Conservation (phyloP, 1,284 basidiomycete genomes). For the Schizopora paradoxa region DNA sequence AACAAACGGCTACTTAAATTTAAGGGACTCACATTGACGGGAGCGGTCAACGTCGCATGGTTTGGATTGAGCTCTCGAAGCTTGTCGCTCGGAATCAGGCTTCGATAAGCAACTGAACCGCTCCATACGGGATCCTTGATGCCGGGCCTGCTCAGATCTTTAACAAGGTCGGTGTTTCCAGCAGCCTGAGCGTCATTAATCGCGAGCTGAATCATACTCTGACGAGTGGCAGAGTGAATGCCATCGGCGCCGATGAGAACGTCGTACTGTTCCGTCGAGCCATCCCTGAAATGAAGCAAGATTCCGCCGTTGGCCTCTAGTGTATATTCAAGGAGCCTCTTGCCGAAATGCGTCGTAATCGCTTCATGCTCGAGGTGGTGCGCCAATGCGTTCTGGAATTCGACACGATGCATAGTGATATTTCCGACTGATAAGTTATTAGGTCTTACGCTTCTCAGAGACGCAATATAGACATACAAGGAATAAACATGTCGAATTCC, state of each 20-base stretch:
- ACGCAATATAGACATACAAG: conserved; percentile 25
- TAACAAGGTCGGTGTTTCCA: conserved; percentile 11
- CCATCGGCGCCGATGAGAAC: conserved; percentile 49
- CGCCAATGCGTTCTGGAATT: conserved; percentile 39
- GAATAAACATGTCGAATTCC: conserved; percentile 27
- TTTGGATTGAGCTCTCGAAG: conserved; percentile 27
- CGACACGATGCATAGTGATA: conserved; percentile 36
- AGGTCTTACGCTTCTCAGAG: not conserved
- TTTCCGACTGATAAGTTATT: conserved; percentile 30
- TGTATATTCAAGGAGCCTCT: conserved; percentile 35
- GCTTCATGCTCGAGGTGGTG: conserved; percentile 27
- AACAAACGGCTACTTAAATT: not conserved
- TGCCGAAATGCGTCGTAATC: conserved; percentile 32
- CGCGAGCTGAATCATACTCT: conserved; percentile 4
- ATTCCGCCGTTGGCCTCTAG: conserved; percentile 27
- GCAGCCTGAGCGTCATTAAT: conserved; percentile 7
- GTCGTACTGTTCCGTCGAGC: conserved; percentile 38
- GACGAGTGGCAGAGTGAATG: conserved; percentile 28
- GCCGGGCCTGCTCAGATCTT: conserved; percentile 15
- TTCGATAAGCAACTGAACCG: conserved; percentile 33
- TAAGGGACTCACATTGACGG: conserved; percentile 34
- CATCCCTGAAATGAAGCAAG: conserved; percentile 40
- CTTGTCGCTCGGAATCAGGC: conserved; percentile 30
- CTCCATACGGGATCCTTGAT: conserved; percentile 32
- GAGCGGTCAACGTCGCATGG: conserved; percentile 30